These are phyloP conservation scores for Symbiotaphrina buchneri DNA, from an alignment of 495 filamentous ascomycete genomes.

Conservation along the genomic window DNA sequence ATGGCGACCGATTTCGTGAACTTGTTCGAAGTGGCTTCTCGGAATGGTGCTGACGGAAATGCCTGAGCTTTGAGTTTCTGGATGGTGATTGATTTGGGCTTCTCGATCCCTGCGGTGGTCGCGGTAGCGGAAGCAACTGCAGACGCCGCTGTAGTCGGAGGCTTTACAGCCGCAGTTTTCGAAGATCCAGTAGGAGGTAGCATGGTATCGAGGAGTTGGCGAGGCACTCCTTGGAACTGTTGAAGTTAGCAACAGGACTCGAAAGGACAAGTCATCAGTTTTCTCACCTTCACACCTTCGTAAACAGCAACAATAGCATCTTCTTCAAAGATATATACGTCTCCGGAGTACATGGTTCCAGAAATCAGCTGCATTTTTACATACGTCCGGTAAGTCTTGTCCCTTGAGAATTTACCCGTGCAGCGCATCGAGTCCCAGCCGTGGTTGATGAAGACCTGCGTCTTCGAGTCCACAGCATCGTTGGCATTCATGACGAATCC, in stretches of 20 bases:
- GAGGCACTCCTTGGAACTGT: conserved; percentile 5
- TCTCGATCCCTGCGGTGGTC: too few species aligned
- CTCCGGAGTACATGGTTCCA: conserved; percentile 22
- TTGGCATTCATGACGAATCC: conserved; percentile 31
- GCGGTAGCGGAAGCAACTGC: too few species aligned
- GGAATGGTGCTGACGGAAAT: too few species aligned
- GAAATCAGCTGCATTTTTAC: conserved; percentile 34
- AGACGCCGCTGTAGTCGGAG: too few species aligned
- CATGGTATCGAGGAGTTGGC: neutral
- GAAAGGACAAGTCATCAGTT: too few species aligned
- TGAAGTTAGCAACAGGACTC: conserved; percentile 5
- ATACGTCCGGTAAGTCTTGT: conserved; percentile 48
- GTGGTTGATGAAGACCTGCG: conserved; percentile 21
- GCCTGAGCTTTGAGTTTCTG: too few species aligned
- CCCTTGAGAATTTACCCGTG: conserved; percentile 33
- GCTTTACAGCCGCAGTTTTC: conserved; percentile 4
- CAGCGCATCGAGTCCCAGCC: conserved; percentile 45
- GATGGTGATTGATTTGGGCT: too few species aligned
- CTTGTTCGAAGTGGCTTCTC: neutral
- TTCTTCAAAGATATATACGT: conserved; percentile 26
- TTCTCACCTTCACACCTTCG: conserved; percentile 5
- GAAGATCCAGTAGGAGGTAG: neutral
- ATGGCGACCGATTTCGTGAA: conserved; percentile 1
- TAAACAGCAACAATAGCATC: conserved; percentile 14
- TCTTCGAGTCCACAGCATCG: conserved; percentile 20